Conservation (phyloP, 129 eudicot genomes). For the Kitagawia praeruptora region DNA sequence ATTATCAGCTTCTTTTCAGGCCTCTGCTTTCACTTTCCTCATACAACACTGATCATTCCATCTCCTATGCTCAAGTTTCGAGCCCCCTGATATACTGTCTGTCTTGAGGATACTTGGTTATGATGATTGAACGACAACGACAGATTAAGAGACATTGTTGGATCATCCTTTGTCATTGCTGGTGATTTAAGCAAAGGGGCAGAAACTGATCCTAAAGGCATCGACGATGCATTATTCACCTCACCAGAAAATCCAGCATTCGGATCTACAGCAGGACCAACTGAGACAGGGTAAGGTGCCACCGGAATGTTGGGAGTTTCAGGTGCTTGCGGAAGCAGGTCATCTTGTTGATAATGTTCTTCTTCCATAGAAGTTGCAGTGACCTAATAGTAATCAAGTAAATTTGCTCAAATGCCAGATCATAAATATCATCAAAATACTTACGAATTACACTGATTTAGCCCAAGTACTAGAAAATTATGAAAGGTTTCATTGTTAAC, state of each 20-base stretch:
- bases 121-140: slow-evolving; percentile 36
- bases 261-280: slow-evolving; percentile 23
- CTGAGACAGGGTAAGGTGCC: slow-evolving; percentile 27
- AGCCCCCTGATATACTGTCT: slow-evolving; percentile 23
- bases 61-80: slow-evolving; percentile 46
- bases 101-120: slow-evolving; percentile 23
- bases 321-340: slow-evolving; percentile 19
- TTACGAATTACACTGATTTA: not conserved
- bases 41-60: slow-evolving; percentile 51
- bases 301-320: slow-evolving; percentile 30
- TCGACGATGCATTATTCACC: slow-evolving; percentile 15
- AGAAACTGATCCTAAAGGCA: slow-evolving; percentile 24
- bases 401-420: not conserved
- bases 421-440: not conserved
- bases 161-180: slow-evolving; percentile 18
- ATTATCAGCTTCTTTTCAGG: not conserved
- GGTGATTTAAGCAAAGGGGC: slow-evolving; percentile 16
- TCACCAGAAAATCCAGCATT: slow-evolving; percentile 5
- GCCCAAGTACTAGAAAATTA: too few relatives aligned
- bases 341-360: slow-evolving; percentile 21
- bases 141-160: slow-evolving; percentile 41
- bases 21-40: slow-evolving; percentile 1
- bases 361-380: slow-evolving; percentile 35
- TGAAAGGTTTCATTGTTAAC: too few relatives aligned
- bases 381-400: slow-evolving; percentile 34